A percentile compares a stretch with the other conserved stretches of the same genome.
These are phyloP conservation scores for Perkinsus olseni DNA, from an alignment of 169 alveolate genomes.

Conservation along the genomic window DNA sequence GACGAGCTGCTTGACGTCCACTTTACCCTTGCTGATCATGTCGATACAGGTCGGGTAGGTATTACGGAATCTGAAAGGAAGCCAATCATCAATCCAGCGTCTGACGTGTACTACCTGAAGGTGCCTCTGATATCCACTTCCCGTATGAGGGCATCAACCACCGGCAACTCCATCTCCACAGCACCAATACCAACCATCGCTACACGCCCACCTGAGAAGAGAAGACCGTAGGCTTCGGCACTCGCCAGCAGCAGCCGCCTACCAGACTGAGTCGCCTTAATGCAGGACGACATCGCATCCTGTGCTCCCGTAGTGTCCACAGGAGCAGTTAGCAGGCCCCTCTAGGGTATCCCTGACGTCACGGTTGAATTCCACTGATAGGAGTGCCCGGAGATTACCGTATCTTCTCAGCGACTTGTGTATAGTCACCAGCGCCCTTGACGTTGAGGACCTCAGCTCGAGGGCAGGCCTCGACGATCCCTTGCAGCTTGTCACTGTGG, in stretches of 20 bases:
- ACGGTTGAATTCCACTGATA: background rate
- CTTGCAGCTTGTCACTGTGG: background rate
- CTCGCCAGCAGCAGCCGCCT: background rate
- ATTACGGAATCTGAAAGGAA: background rate
- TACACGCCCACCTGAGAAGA: background rate
- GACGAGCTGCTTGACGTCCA: background rate
- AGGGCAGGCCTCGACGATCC: background rate
- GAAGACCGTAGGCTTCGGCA: background rate
- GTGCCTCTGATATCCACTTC: background rate
- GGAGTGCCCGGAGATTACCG: background rate
- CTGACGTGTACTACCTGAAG: background rate
- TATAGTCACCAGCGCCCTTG: background rate
- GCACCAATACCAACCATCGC: conserved; percentile 1
- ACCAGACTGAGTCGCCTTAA: background rate
- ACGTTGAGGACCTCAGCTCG: background rate
- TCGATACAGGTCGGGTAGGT: background rate
- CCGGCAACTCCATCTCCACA: background rate
- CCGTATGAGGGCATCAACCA: background rate
- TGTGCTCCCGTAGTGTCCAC: background rate
- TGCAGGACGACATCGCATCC: background rate
- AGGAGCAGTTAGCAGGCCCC: background rate
- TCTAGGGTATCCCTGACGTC: background rate
- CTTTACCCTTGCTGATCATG: background rate
- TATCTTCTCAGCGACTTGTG: background rate
- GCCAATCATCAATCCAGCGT: background rate